A percentile compares a stretch with the other conserved stretches of the same genome.
Evolutionary conservation across 176 grass and related monocot species (phyloP).

Genomic region (Aegilops tauschii): DNA sequence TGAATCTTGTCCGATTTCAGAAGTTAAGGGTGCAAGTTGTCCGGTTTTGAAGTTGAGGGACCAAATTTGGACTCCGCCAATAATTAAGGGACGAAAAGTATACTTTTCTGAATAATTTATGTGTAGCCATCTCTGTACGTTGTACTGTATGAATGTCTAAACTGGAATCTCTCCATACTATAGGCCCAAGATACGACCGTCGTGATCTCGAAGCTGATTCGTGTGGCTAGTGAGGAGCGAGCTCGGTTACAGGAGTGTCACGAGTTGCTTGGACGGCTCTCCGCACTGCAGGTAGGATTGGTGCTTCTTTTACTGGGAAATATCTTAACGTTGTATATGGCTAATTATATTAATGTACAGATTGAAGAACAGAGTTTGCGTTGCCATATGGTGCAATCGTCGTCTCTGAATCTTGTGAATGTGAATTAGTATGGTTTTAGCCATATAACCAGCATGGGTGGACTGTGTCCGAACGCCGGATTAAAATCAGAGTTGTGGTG

Average conservation of each 20-base stretch:
- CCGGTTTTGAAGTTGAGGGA: no score
- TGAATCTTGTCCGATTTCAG: no score
- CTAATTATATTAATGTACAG: not conserved
- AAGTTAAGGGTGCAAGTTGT: no score
- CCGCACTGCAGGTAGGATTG: slow-evolving; percentile 37
- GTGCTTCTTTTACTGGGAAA: not conserved
- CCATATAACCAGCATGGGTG: not conserved
- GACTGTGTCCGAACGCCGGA: no score
- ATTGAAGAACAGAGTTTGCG: slow-evolving; percentile 2
- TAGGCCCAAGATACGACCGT: slow-evolving; percentile 20
- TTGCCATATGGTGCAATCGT: slow-evolving; percentile 49
- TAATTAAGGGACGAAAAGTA: no score
- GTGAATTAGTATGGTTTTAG: not conserved
- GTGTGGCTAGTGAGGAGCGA: slow-evolving; percentile 29
- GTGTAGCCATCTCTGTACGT: not conserved
- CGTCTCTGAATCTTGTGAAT: not conserved
- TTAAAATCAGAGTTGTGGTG: not conserved
- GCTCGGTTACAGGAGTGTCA: slow-evolving; percentile 36
- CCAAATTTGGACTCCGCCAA: no score
- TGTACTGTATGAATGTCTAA: not conserved
- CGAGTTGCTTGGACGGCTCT: slow-evolving; percentile 27
- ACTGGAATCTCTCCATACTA: not conserved
- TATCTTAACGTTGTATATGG: no score
- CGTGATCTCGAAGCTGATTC: slow-evolving; percentile 28
- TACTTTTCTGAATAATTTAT: not conserved